Percentiles rank a stretch among this genome's conserved stretches.
phyloP scores from a whole-genome alignment of 2,329 filamentous ascomycete genomes.

The Chaetoscypha palmicola region DNA sequence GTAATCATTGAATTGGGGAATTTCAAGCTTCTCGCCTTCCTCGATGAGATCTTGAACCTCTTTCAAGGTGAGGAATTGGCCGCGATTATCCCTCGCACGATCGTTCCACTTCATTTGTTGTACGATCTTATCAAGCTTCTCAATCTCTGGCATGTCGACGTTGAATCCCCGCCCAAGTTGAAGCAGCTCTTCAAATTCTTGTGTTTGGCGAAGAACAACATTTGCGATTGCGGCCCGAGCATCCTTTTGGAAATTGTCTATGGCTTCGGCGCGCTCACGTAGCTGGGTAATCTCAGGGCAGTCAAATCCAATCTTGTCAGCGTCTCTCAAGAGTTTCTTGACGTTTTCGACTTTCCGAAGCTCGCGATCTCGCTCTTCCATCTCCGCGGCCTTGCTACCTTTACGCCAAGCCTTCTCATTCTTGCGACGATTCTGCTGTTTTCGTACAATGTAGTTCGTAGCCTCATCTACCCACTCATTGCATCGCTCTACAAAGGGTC shows the following conservation, averaged over 20 bases:
- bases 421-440: constrained; percentile 95
- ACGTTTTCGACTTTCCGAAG: constrained; percentile 86
- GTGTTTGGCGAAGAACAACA: constrained; percentile 53
- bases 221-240: constrained; percentile 65
- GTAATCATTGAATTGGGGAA: constrained; percentile 74
- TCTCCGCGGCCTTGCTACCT: constrained; percentile 67
- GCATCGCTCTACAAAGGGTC: constrained; percentile 88
- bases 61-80: constrained; percentile 61
- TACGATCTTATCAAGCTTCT: constrained; percentile 70
- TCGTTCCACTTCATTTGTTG: constrained; percentile 87
- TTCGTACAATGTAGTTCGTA: constrained; percentile 90
- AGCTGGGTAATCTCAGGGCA: constrained; percentile 84
- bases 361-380: constrained; percentile 78
- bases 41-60: constrained; percentile 75
- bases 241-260: constrained; percentile 75
- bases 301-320: constrained; percentile 84
- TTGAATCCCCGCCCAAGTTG: constrained; percentile 86
- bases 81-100: constrained; percentile 59
- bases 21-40: constrained; percentile 68
- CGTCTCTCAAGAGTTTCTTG: constrained; percentile 70
- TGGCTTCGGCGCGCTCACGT: constrained; percentile 76
- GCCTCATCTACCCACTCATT: constrained; percentile 98
- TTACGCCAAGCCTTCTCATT: constrained; percentile 83
- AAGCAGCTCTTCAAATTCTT: constrained; percentile 83
- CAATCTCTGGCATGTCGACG: constrained; percentile 83